These are phyloP conservation scores for Pistacia atlantica DNA, from an alignment of 345 rosid species.

Conservation along the genomic window DNA sequence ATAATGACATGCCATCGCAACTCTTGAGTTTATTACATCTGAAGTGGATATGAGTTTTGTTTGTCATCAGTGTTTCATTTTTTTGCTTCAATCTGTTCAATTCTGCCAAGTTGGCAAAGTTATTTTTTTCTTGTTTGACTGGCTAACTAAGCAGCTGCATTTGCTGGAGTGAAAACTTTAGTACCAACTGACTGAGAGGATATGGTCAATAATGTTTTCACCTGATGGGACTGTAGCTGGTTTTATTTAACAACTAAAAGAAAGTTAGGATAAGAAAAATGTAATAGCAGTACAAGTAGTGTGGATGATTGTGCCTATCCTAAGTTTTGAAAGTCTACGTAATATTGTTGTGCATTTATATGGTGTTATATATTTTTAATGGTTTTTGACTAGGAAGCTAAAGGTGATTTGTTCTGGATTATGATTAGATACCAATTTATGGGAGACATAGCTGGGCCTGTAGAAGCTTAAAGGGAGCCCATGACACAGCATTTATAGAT, in stretches of 20 bases:
- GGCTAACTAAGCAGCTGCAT: neutral
- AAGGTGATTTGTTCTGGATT: neutral
- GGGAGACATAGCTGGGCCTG: neutral
- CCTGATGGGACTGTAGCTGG: neutral
- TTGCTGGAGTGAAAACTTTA: neutral
- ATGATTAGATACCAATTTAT: neutral
- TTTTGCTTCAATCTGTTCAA: neutral
- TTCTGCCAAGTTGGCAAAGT: neutral
- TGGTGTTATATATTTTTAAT: neutral
- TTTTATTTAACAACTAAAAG: neutral
- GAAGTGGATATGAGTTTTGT: neutral
- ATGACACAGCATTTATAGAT: neutral
- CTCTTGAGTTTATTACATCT: neutral
- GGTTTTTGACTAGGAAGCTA: neutral
- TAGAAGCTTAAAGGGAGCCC: neutral
- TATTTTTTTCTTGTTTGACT: neutral
- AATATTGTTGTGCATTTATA: neutral
- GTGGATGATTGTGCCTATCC: neutral
- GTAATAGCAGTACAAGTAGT: neutral
- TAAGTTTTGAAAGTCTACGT: conserved; percentile 1
- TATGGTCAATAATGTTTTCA: neutral
- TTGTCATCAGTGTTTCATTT: neutral
- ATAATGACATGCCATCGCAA: neutral
- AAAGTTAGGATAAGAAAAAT: neutral
- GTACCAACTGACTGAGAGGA: neutral